phyloP scores from a whole-genome alignment of 2,329 filamentous ascomycete genomes.

The Colletotrichum godetiae region DNA sequence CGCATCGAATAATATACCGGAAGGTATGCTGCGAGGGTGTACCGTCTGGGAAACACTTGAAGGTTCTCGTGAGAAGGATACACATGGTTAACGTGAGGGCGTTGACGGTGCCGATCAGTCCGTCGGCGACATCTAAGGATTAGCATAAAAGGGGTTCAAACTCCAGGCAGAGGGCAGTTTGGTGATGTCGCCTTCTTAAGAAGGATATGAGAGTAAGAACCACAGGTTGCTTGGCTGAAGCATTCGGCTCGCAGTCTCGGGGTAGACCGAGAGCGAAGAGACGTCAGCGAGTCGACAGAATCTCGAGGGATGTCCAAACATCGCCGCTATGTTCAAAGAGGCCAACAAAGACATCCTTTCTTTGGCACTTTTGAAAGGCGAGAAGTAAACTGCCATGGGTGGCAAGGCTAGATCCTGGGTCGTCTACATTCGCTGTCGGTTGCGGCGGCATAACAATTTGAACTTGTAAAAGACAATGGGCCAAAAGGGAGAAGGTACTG shows the following conservation, averaged over 20 bases:
- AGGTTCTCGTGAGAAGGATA: constrained; percentile 15
- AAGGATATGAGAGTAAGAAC: not conserved
- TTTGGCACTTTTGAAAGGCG: not conserved
- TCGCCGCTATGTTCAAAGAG: not conserved
- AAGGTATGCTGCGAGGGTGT: not conserved
- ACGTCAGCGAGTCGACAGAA: not conserved
- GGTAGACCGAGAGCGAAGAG: no score
- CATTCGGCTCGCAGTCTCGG: not conserved
- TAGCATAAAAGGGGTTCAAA: not conserved
- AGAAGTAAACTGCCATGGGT: no score
- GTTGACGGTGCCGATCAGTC: not conserved
- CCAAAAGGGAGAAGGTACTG: not conserved
- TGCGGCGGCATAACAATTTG: not conserved
- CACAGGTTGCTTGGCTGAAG: not conserved
- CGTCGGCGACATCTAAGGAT: not conserved
- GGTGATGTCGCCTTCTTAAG: not conserved
- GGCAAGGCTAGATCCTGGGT: no score
- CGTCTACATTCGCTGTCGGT: not conserved
- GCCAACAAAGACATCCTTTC: not conserved
- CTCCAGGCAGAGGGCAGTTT: not conserved
- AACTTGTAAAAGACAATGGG: not conserved
- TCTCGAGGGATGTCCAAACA: not conserved
- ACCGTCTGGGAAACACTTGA: not conserved
- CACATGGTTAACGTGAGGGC: constrained; percentile 13
- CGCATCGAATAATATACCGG: constrained; percentile 24